These are phyloP conservation scores for Starmera caribaea DNA, from an alignment of 805 yeast genomes.

Conservation along the genomic window DNA sequence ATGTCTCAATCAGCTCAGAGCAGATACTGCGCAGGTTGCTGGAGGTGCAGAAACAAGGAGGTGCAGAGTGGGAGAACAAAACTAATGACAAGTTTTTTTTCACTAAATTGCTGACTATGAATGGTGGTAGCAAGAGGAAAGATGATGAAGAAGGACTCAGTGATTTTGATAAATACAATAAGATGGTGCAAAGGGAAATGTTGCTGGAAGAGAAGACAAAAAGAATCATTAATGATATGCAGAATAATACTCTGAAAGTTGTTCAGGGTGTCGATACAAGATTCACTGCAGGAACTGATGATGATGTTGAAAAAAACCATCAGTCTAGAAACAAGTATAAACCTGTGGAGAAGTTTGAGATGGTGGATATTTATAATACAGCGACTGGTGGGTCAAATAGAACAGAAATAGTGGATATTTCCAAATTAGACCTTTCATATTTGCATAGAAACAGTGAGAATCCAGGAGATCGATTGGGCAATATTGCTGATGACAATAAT, in stretches of 20 bases:
- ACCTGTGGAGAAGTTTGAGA: not conserved
- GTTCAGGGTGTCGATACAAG: conserved; percentile 12
- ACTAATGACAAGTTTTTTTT: conserved; percentile 21
- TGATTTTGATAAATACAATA: conserved; percentile 26
- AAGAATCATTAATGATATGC: conserved; percentile 8
- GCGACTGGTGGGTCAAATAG: conserved; percentile 6
- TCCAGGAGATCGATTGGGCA: not conserved
- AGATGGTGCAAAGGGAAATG: conserved; percentile 23
- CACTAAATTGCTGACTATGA: conserved; percentile 11
- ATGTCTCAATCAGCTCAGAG: conserved; percentile 6
- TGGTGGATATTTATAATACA: not conserved
- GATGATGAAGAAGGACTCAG: conserved; percentile 7
- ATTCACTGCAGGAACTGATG: conserved; percentile 16
- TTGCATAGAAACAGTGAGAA: not conserved
- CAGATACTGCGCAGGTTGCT: conserved; percentile 8
- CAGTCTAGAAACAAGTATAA: conserved; percentile 1
- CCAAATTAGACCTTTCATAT: conserved; percentile 5
- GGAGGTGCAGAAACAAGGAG: conserved; percentile 5
- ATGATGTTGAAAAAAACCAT: not conserved
- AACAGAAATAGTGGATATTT: conserved; percentile 17
- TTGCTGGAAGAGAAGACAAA: conserved; percentile 19
- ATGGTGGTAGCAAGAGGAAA: not conserved
- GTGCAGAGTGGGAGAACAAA: conserved; percentile 10
- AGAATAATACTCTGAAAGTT: conserved; percentile 11
- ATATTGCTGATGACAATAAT: conserved; percentile 1